Percentiles rank a stretch among this genome's conserved stretches.
Evolutionary conservation across 345 rosid species (phyloP).

Genomic region (Triadica sebifera): DNA sequence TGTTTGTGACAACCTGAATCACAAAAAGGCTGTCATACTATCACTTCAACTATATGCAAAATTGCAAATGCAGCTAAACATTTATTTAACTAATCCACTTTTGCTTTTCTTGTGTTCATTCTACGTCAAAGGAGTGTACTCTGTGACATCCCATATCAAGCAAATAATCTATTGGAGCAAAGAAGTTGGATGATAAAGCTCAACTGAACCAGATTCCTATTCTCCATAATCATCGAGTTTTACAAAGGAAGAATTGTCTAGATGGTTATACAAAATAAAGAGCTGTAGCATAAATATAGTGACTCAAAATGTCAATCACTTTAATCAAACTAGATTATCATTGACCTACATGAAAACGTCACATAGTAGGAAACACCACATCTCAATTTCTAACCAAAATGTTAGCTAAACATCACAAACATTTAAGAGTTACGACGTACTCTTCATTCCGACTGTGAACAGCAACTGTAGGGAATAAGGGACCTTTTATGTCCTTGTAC

Average conservation of each 20-base stretch:
- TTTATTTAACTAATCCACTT: not conserved
- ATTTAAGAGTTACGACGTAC: slow-evolving; percentile 46
- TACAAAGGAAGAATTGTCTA: not conserved
- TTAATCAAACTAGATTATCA: not conserved
- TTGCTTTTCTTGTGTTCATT: not conserved
- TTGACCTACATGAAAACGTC: not conserved
- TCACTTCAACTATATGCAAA: not conserved
- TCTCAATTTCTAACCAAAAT: not conserved
- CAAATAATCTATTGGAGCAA: not conserved
- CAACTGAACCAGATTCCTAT: not conserved
- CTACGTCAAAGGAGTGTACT: not conserved
- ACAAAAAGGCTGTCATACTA: not conserved
- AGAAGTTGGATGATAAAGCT: not conserved
- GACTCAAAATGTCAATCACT: not conserved
- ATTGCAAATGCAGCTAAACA: not conserved
- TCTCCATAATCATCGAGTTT: not conserved
- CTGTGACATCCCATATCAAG: too few relatives aligned
- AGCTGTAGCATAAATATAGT: not conserved
- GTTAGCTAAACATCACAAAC: not conserved
- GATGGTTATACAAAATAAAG: not conserved
- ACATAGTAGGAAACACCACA: not conserved
- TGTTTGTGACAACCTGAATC: not conserved
- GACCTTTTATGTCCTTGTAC: slow-evolving; percentile 62
- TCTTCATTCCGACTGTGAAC: slow-evolving; percentile 97
- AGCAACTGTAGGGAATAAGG: slow-evolving; percentile 82